Conservation (phyloP, 805 yeast genomes). For the Priceomyces haplophilus region DNA sequence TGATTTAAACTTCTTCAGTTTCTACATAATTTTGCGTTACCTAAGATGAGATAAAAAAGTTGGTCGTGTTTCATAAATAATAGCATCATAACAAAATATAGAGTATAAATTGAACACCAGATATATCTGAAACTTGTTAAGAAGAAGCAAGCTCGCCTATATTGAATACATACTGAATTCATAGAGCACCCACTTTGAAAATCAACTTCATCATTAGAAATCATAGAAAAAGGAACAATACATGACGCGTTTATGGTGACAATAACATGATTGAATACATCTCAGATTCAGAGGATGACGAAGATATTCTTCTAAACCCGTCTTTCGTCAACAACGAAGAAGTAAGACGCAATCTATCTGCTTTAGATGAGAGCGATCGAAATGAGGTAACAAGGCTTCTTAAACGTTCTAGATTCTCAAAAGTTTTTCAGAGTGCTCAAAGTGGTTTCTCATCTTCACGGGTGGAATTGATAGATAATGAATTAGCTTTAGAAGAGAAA, state of each 20-base stretch:
- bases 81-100: background rate
- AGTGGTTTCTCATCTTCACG: background rate
- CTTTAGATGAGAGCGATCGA: slow-evolving; percentile 4
- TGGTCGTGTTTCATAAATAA: background rate
- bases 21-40: too few species aligned
- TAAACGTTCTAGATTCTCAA: slow-evolving; percentile 6
- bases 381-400: slow-evolving; percentile 4
- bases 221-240: background rate
- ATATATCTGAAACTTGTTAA: background rate
- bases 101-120: background rate
- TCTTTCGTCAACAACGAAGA: slow-evolving; percentile 12
- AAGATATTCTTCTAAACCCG: slow-evolving; percentile 9
- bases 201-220: too few species aligned
- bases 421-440: background rate
- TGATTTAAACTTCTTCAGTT: too few species aligned
- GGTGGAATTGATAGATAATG: background rate
- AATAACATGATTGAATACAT: slow-evolving; percentile 13
- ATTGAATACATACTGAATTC: too few species aligned
- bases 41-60: background rate
- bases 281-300: slow-evolving; percentile 31
- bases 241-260: slow-evolving; percentile 4
- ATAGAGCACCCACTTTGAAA: too few species aligned
- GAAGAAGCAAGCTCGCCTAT: too few species aligned
- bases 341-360: slow-evolving; percentile 5
- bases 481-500: background rate